phyloP scores from a whole-genome alignment of 2,329 filamentous ascomycete species.

The Knoxdaviesia capensis region DNA sequence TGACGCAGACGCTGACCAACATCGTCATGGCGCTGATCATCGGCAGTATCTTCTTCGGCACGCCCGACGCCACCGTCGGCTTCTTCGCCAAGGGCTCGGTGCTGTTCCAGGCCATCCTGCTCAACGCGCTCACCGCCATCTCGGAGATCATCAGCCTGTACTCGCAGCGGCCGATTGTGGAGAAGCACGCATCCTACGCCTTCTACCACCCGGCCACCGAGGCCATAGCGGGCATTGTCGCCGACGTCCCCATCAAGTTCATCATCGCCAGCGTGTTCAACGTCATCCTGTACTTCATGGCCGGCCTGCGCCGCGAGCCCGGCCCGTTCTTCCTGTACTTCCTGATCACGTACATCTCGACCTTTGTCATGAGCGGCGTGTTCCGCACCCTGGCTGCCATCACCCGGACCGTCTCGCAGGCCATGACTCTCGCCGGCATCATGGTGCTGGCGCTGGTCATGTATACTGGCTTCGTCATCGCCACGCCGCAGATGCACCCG shows the following conservation, averaged over 20 bases:
- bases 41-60: slow-evolving; percentile 37
- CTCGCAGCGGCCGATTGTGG: slow-evolving; percentile 23
- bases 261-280: slow-evolving; percentile 28
- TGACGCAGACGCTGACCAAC: slow-evolving; percentile 23
- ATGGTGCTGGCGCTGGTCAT: slow-evolving; percentile 39
- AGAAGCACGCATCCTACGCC: slow-evolving; percentile 26
- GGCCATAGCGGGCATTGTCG: slow-evolving; percentile 30
- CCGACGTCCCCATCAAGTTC: slow-evolving; percentile 39
- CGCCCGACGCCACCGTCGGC: slow-evolving; percentile 24
- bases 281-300: slow-evolving; percentile 35
- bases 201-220: slow-evolving; percentile 32
- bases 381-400: slow-evolving; percentile 56
- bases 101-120: slow-evolving; percentile 38
- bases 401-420: slow-evolving; percentile 43
- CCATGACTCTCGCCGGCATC: slow-evolving; percentile 30
- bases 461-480: slow-evolving; percentile 36
- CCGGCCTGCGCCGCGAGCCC: slow-evolving; percentile 32
- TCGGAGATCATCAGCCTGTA: slow-evolving; percentile 29
- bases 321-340: slow-evolving; percentile 60
- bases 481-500: slow-evolving; percentile 37
- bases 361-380: slow-evolving; percentile 54
- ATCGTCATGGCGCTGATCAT: slow-evolving; percentile 38
- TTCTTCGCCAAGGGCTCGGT: slow-evolving; percentile 34
- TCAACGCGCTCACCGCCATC: slow-evolving; percentile 37
- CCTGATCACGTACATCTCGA: slow-evolving; percentile 46